Base-by-base conservation (phyloP, 2,329 filamentous ascomycete species). In the Nemania diffusa region DNA sequence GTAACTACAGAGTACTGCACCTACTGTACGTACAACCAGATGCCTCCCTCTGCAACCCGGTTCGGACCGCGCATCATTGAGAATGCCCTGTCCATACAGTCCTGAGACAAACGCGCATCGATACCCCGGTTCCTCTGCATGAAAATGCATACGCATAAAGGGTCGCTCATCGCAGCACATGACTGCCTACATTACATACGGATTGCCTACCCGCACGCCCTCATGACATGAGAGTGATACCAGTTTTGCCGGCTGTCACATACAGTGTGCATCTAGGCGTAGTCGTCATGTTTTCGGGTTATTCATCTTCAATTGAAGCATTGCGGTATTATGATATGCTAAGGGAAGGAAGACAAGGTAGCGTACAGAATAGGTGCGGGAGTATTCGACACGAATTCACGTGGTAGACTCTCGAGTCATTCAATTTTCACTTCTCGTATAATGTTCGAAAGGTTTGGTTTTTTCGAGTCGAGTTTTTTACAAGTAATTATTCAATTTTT, bases 31-130 rank as follows among this genome's bases (percentile, higher is more conserved):
- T 32, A 32, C 29, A 32, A 9, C 5, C 29, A 32, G 29, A 44
- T 44, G 40, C 17, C 40, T 44, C 40, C n/a, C 40, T 44, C 40
- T 44, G 40, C 40, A 57, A 62, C 29, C 58, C 52, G 64, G 58
- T 57, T 66, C 64, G 64, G 64, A 58, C 60, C 60, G 59, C 59
- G 59, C 48, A 42, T 63, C 42, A 53, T 56, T 40, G 34, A 20
- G 55, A 55, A 64, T 60, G 64, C 50, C n/a, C 56, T 64, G 64
- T 42, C 46, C 64, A 59, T 48, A 64, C 55, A 56, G 9, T 34
- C 40, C 60, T 51, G 64, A 59, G 64, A 63, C 59, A 63, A 22
- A 37, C 11, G 42, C 37, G 46, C 52, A 34, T 62, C 17, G 22
- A 53, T 17, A 17, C 60, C 52, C 51, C 42, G 29, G 51, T 51